Evolutionary conservation across 2,329 filamentous ascomycete genomes (phyloP), one percentile per base, ranked within the genome.

Genomic region (Ophiostoma fasciatum): DNA sequence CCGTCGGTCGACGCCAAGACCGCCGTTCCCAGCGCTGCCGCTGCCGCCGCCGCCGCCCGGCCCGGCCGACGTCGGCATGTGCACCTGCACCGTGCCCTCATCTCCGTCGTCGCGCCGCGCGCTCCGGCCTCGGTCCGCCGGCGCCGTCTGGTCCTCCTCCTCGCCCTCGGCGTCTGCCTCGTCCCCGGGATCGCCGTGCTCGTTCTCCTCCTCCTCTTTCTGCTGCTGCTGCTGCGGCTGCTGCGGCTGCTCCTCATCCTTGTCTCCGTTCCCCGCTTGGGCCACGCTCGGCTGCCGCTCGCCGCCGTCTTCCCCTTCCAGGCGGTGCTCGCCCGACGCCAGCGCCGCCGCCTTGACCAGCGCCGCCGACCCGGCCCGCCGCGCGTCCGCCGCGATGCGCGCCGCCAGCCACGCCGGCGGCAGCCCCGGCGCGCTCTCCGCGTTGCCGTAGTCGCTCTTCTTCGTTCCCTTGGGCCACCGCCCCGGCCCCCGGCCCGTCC

Each of bases 391-490:
- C 1, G 35, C 33, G 12, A 36, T 50, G 44, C 26, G 47, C 32
- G 60, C 57, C 14, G 48, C 49, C 10, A 61, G 19, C 71, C 71
- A 74, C 0, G 61, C 63, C 3, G 74, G 74, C 1, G 74, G 73
- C 14, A 78, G 55, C 3, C 74, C 74, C 3, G 74, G 74, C 1
- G 73, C 74, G 46, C 73, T 77, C 23, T 71, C 69, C 1, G 74
- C 74, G 42, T 77, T 77, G 0, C 73, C 73, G 38, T 78, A 78
- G 47, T 78, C 74, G 27, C 68, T 68, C 51, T 78, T 78, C 53
- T 76, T 78, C 0, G 73, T 77, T 5, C 74, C 74, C 49, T 78
- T 78, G 1, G 74, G 74, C 71, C 72, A 78, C 28, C 74, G 63
- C 0, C 74, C 74, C 1, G 74, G 74, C 0, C 74, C 74, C 35